Percentiles rank a stretch among this genome's conserved stretches.
phyloP scores from a whole-genome alignment of 352 stramenopile species.

The Phytophthora melonis region DNA sequence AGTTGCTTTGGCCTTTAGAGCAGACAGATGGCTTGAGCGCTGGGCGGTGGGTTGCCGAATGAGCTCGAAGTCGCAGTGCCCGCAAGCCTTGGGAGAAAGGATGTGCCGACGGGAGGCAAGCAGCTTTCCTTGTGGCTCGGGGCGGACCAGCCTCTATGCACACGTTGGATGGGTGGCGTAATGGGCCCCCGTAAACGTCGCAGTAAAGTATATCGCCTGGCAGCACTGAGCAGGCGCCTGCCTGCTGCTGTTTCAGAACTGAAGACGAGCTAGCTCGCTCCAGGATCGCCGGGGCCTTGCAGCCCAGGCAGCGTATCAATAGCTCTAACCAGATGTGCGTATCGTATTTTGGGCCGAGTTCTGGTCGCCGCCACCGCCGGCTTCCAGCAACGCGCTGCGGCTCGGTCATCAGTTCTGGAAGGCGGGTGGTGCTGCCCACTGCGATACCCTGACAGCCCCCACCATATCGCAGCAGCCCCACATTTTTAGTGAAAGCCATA shows the following conservation, averaged over 20 bases:
- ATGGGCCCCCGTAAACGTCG: conserved; percentile 24
- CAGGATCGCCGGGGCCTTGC: neutral
- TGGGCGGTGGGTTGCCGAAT: conserved; percentile 32
- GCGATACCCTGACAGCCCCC: neutral
- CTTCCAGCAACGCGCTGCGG: conserved; percentile 31
- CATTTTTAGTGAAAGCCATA: neutral
- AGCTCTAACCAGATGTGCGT: conserved; percentile 34
- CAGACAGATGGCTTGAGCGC: conserved; percentile 8
- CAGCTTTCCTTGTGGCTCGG: conserved; percentile 21
- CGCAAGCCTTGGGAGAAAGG: conserved; percentile 7
- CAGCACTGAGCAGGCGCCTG: conserved; percentile 2
- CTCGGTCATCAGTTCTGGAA: conserved; percentile 27
- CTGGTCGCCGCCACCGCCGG: conserved; percentile 17
- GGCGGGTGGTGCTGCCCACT: neutral
- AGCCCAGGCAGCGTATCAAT: conserved; percentile 24
- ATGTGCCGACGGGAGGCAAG: conserved; percentile 15
- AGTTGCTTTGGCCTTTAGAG: neutral
- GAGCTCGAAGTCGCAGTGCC: conserved; percentile 18
- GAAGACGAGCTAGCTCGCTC: conserved; percentile 12
- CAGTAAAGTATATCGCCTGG: conserved; percentile 28
- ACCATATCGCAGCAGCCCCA: neutral
- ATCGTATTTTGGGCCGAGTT: conserved; percentile 37
- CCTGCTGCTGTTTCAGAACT: conserved; percentile 41
- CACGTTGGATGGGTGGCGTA: conserved; percentile 30
- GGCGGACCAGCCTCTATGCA: conserved; percentile 33